Base-by-base conservation (phyloP, 495 filamentous ascomycete species). In the Hyaloscypha finlandica region DNA sequence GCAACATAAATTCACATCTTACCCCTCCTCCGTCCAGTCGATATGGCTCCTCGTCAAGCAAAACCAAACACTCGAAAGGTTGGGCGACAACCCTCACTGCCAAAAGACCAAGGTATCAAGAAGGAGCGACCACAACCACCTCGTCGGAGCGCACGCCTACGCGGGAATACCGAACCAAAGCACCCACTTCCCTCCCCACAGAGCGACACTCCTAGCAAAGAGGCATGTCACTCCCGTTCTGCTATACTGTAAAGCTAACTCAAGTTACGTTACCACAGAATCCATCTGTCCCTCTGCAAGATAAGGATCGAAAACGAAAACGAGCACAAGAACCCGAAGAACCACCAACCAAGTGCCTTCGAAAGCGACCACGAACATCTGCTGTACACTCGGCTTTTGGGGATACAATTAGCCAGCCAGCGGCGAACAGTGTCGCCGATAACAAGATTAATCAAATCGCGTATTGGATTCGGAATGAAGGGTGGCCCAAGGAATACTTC, bases 401-500 rank as follows among this genome's bases (percentile, higher is more conserved):
- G n/a, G n/a, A n/a, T n/a, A n/a, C n/a, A n/a, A n/a, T n/a, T n/a
- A n/a, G n/a, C n/a, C n/a, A n/a, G n/a, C n/a, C n/a, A n/a, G n/a
- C n/a, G n/a, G n/a, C n/a, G n/a, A n/a, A n/a, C n/a, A n/a, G n/a
- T n/a, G n/a, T n/a, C n/a, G n/a, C n/a, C n/a, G n/a, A n/a, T n/a
- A n/a, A n/a, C n/a, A n/a, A n/a, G n/a, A n/a, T n/a, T n/a, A n/a
- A n/a, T n/a, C n/a, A n/a, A n/a, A n/a, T n/a, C n/a, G n/a, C n/a
- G n/a, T n/a, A n/a, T n/a, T n/a, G n/a, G n/a, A n/a, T n/a, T n/a
- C n/a, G n/a, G n/a, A n/a, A 48, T 19, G 1, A 31, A 67, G 25
- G 32, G 56, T 79, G 74, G 77, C 77, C 77, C 61, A 55, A 68
- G 58, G 63, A 74, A 73, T 74, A 70, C 53, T 74, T 75, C 33